phyloP scores from a whole-genome alignment of 108 stramenopile species.

The Cyclotella distinguenda region DNA sequence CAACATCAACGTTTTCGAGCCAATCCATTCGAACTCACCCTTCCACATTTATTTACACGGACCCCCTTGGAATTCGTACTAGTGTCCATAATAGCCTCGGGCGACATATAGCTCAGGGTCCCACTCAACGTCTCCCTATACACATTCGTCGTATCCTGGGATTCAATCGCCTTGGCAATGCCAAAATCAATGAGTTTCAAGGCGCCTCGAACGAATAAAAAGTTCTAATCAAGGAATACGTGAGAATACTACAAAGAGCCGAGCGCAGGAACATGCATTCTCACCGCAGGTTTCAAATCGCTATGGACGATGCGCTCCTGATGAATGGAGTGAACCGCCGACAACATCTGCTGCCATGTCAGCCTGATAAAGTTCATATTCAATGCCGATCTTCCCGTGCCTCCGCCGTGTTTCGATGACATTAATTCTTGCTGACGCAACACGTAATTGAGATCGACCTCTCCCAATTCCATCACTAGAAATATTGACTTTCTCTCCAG shows the following conservation, averaged over 20 bases:
- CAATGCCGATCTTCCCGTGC: conserved; percentile 45
- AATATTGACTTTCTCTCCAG: conserved; percentile 72
- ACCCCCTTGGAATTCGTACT: conserved; percentile 60
- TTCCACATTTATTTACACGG: conserved; percentile 57
- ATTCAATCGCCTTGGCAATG: conserved; percentile 96
- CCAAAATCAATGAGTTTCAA: conserved; percentile 99
- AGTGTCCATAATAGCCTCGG: conserved; percentile 95
- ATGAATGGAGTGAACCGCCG: conserved; percentile 96
- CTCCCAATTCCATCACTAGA: conserved; percentile 95
- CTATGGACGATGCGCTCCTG: conserved; percentile 97
- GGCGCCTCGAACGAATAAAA: conserved; percentile 89
- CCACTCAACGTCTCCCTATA: conserved; percentile 96
- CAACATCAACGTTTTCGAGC: too few species aligned
- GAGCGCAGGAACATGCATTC: neutral
- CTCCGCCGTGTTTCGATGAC: conserved; percentile 31
- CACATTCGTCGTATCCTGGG: conserved; percentile 97
- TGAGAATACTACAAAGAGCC: neutral
- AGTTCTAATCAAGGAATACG: conserved; percentile 55
- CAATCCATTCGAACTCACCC: conserved; percentile 41
- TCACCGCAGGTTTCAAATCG: conserved; percentile 88
- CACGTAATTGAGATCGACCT: conserved; percentile 93
- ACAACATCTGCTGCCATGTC: conserved; percentile 99
- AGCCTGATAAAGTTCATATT: conserved; percentile 97
- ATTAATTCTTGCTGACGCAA: conserved; percentile 79
- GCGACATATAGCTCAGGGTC: conserved; percentile 99